These are phyloP conservation scores for Nymphaea colorata DNA, from an alignment of 164 flowering plant species.

Conservation along the genomic window DNA sequence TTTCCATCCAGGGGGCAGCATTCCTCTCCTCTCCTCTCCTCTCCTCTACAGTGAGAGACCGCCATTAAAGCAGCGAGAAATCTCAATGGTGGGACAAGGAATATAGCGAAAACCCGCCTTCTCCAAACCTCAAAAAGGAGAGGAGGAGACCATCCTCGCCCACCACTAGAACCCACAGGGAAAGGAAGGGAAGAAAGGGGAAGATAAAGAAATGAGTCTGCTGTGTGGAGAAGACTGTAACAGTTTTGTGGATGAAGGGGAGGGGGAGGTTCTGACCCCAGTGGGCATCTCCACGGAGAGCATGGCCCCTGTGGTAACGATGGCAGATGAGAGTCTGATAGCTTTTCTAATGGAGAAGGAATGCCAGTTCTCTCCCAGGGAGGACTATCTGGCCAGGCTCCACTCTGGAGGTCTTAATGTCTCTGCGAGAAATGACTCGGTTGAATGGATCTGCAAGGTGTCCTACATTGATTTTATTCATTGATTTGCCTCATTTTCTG, in stretches of 20 bases:
- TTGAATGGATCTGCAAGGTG: constrained; percentile 9
- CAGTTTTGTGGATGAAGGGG: neutral
- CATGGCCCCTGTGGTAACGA: neutral
- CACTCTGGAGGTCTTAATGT: constrained; percentile 5
- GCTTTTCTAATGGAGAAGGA: constrained; percentile 2
- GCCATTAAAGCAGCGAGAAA: neutral
- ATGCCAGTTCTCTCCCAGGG: neutral
- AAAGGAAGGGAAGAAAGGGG: neutral
- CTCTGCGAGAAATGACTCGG: constrained; percentile 4
- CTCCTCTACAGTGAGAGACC: neutral
- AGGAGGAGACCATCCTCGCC: neutral
- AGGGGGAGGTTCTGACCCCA: neutral
- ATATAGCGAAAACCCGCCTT: neutral
- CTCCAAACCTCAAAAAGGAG: neutral
- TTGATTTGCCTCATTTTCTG: neutral
- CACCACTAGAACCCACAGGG: neutral
- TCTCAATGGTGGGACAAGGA: neutral
- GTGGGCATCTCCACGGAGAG: neutral
- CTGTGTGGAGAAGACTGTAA: neutral
- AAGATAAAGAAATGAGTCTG: neutral
- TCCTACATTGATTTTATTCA: neutral
- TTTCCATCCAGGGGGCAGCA: neutral
- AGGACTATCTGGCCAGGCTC: constrained; percentile 5
- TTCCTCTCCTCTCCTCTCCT: neutral
- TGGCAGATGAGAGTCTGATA: neutral